These are phyloP conservation scores for Astraeus odoratus DNA, from an alignment of 768 basidiomycete species.

Conservation along the genomic window DNA sequence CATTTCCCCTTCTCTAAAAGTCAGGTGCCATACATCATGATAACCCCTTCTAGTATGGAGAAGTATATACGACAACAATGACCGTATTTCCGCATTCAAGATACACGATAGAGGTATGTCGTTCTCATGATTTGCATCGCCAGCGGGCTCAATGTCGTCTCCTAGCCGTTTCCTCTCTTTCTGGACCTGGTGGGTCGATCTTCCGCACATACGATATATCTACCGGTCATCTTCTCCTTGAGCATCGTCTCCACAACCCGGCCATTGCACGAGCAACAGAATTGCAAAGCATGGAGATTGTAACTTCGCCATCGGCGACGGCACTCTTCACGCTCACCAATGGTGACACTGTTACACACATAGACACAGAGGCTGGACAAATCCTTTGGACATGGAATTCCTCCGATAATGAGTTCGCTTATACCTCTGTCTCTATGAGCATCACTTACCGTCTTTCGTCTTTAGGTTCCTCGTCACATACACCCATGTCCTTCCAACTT, in stretches of 20 bases:
- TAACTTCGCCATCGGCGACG: slow-evolving; percentile 33
- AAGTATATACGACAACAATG: slow-evolving; percentile 63
- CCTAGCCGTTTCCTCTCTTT: slow-evolving; percentile 63
- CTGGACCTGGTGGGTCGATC: slow-evolving; percentile 65
- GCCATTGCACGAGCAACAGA: slow-evolving; percentile 41
- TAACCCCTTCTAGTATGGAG: slow-evolving; percentile 58
- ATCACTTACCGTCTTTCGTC: slow-evolving; percentile 4
- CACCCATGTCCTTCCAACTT: slow-evolving; percentile 51
- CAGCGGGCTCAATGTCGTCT: neutral
- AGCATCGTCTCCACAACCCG: slow-evolving; percentile 52
- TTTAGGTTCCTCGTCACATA: slow-evolving; percentile 58
- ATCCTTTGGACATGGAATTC: slow-evolving; percentile 68
- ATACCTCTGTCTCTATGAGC: neutral
- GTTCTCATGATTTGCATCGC: neutral
- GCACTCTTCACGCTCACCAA: slow-evolving; percentile 50
- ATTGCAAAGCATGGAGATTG: slow-evolving; percentile 49
- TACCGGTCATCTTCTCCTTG: slow-evolving; percentile 60
- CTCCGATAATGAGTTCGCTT: slow-evolving; percentile 55
- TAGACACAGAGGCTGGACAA: slow-evolving; percentile 47
- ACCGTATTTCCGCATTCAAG: slow-evolving; percentile 61
- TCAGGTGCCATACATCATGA: neutral
- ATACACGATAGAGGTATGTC: slow-evolving; percentile 50
- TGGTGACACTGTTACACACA: slow-evolving; percentile 47
- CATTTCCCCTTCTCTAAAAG: no score
- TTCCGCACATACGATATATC: slow-evolving; percentile 60